phyloP scores from a whole-genome alignment of 2,329 filamentous ascomycete species.

The Macrophomina tecta region DNA sequence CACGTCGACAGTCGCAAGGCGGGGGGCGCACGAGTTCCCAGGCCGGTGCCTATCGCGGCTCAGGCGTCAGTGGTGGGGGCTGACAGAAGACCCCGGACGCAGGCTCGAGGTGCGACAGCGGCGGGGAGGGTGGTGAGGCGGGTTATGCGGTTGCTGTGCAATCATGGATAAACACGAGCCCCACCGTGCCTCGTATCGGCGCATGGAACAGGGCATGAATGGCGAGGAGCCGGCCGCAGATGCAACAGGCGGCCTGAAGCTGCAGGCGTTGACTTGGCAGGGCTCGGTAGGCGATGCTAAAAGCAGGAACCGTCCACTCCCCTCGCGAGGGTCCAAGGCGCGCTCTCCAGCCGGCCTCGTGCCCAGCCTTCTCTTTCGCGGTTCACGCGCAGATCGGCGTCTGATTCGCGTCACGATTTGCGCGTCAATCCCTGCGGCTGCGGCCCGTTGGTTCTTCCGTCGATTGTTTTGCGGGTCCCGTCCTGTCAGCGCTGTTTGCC shows the following conservation, averaged over 20 bases:
- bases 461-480: background rate
- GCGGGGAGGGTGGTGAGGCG: background rate
- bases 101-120: background rate
- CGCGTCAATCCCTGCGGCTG: conserved; percentile 2
- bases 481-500: conserved; percentile 1
- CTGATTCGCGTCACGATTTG: conserved; percentile 23
- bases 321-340: background rate
- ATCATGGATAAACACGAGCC: conserved; percentile 21
- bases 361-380: background rate
- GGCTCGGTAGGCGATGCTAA: conserved; percentile 1
- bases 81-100: background rate
- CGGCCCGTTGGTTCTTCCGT: conserved; percentile 1
- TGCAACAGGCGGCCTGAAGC: conserved; percentile 19
- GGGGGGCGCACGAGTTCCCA: background rate
- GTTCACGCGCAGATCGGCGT: conserved; percentile 4
- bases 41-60: background rate
- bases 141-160: conserved; percentile 9
- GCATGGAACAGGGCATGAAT: conserved; percentile 1
- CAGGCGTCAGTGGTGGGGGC: no score
- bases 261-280: conserved; percentile 20
- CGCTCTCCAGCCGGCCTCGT: background rate
- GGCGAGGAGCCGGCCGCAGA: background rate
- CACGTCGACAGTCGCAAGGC: background rate
- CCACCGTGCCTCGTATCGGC: conserved; percentile 17
- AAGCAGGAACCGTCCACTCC: background rate